Base-by-base conservation (phyloP, 2,329 filamentous ascomycete species). In the Arthrinium puccinioides region DNA sequence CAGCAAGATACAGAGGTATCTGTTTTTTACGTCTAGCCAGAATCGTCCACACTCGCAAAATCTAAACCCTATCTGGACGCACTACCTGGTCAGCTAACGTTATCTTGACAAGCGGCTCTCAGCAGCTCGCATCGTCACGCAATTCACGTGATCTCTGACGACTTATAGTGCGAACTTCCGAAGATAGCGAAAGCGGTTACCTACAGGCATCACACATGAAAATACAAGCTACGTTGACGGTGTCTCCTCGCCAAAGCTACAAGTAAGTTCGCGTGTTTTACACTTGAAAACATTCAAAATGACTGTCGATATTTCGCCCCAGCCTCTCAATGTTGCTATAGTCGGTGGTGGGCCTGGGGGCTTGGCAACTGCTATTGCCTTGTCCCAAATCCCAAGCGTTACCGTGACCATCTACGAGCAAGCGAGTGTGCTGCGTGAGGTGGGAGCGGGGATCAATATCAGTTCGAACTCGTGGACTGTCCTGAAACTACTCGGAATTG, bases 371-470 rank as follows among this genome's bases (percentile, higher is more conserved):
- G 67, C 66, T 4, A 69, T 72, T 33, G 64, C 63, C 2, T 49
- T 72, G 1, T 63, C 60, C 1, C 46, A 56, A 26, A 45, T 68
- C 3, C 57, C 62, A 0, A 60, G 65, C 25, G 50, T 71, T 8
- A 48, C 63, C 14, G 57, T 67, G 4, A 59, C 50, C 0, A 44
- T 71, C 2, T 72, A 67, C 36, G 68, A 72, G 40, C 60, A 69
- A 39, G 64, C 64, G 1, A 54, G 44, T 6, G 52, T 63, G 14
- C 48, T 71, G n/a, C 51, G 64, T 21, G 67, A 72, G 44, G 61
- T 68, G 5, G 67, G 68, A 1, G 67, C 67, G 1, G 69, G 67
- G 0, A 69, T 72, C 38, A 62, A 57, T 31, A 62, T 71, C 13
- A 59, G 61, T 2, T 52, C 59, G 7, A 70, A 71, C 45, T 61